Evolutionary conservation across 164 flowering plant genomes (phyloP).

Genomic region (Aristolochia fimbriata): DNA sequence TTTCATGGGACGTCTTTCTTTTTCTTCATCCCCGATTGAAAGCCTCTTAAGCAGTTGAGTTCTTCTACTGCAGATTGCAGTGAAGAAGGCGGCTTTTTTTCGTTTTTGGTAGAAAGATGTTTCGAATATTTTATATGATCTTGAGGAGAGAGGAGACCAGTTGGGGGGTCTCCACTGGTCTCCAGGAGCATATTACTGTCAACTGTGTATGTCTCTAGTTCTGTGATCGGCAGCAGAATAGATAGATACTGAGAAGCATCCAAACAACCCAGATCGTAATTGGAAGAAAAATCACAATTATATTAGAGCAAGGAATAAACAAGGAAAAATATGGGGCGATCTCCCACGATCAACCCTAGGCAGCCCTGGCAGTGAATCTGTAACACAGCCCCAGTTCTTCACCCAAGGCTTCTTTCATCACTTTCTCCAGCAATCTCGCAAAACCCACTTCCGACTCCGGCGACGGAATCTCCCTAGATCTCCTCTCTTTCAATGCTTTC

Average conservation of each 20-base stretch:
- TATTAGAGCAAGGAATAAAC: neutral
- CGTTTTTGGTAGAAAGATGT: too few species aligned
- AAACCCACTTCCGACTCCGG: neutral
- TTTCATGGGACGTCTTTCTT: too few species aligned
- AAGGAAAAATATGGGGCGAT: neutral
- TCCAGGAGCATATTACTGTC: too few species aligned
- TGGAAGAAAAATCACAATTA: neutral
- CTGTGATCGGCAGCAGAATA: too few species aligned
- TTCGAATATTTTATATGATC: too few species aligned
- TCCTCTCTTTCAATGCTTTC: neutral
- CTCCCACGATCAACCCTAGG: neutral
- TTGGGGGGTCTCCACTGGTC: too few species aligned
- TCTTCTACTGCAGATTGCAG: too few species aligned
- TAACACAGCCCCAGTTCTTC: neutral
- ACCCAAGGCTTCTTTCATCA: neutral
- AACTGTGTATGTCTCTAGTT: too few species aligned
- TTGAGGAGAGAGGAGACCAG: too few species aligned
- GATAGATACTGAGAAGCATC: neutral
- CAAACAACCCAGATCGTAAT: neutral
- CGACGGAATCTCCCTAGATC: neutral
- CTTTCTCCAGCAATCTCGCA: neutral
- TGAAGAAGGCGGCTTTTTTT: too few species aligned
- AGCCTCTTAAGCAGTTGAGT: too few species aligned
- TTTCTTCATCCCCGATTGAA: too few species aligned
- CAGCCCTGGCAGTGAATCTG: slow-evolving; percentile 1